Conservation (phyloP, 805 yeast genomes). For the Ogataea zsoltii region DNA sequence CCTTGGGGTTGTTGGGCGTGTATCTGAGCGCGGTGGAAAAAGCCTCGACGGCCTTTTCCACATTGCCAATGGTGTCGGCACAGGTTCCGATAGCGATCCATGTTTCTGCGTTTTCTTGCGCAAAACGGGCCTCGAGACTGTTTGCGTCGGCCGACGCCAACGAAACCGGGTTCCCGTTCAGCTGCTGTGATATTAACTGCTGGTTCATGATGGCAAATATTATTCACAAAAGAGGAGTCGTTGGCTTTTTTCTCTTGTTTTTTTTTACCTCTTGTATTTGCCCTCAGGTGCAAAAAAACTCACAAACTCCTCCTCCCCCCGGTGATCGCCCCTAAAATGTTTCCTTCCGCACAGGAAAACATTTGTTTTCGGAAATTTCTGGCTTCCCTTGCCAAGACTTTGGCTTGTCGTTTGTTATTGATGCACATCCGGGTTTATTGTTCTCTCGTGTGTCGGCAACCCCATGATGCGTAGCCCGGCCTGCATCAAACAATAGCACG, state of each 20-base stretch:
- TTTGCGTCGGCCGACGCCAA: constrained; percentile 20
- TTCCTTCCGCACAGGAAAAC: constrained; percentile 3
- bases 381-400: constrained; percentile 10
- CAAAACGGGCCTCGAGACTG: constrained; percentile 33
- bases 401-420: constrained; percentile 1
- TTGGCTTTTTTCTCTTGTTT: neutral
- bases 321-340: constrained; percentile 1
- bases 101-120: constrained; percentile 68
- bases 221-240: neutral
- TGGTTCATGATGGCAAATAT: constrained; percentile 16
- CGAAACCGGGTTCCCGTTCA: constrained; percentile 24
- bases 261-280: neutral
- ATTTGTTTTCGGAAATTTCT: constrained; percentile 6
- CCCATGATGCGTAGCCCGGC: neutral
- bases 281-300: neutral
- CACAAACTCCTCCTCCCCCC: neutral
- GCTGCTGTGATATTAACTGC: constrained; percentile 22
- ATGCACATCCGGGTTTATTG: constrained; percentile 1
- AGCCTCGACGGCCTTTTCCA: constrained; percentile 84
- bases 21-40: constrained; percentile 86
- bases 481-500: neutral
- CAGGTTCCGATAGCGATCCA: constrained; percentile 89
- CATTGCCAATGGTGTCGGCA: constrained; percentile 87
- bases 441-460: constrained; percentile 4
- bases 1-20: constrained; percentile 82